Percentiles rank a stretch among this genome's conserved stretches.
These are phyloP conservation scores for Microbotryum violaceum DNA, from an alignment of 1,284 basidiomycete genomes.

Conservation along the genomic window DNA sequence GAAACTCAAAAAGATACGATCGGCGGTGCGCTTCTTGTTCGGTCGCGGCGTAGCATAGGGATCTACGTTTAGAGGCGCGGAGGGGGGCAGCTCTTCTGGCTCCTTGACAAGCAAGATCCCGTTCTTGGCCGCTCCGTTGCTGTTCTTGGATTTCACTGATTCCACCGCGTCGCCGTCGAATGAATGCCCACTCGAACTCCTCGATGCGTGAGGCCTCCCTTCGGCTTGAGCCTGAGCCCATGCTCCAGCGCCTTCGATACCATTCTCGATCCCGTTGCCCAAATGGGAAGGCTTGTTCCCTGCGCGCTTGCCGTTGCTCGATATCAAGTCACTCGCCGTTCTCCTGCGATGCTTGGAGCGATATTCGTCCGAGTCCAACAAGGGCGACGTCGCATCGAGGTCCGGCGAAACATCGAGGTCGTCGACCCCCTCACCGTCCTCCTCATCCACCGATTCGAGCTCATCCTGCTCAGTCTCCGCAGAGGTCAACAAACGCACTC, in stretches of 20 bases:
- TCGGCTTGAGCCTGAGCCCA: not conserved
- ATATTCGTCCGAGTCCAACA: too few species aligned
- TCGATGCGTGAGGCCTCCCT: too few species aligned
- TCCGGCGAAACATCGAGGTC: too few species aligned
- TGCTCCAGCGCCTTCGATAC: constrained; percentile 2
- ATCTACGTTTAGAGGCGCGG: not conserved
- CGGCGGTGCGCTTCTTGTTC: constrained; percentile 9
- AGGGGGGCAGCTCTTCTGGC: not conserved
- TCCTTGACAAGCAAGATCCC: not conserved
- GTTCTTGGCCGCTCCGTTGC: not conserved
- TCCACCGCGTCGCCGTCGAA: not conserved
- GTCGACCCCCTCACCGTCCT: not conserved
- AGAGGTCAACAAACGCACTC: constrained; percentile 42
- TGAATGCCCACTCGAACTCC: not conserved
- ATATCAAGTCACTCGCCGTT: not conserved
- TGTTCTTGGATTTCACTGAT: not conserved
- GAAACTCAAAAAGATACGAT: constrained; percentile 30
- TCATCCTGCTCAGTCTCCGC: constrained; percentile 35
- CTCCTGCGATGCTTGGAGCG: too few species aligned
- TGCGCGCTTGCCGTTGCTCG: not conserved
- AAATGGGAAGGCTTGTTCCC: not conserved
- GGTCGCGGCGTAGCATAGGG: not conserved
- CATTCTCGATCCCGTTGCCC: constrained; percentile 3
- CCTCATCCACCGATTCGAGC: not conserved
- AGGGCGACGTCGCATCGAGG: too few species aligned